These are phyloP conservation scores for Teratosphaeria gauchensis DNA, from an alignment of 2,329 filamentous ascomycete genomes.

Conservation along the genomic window DNA sequence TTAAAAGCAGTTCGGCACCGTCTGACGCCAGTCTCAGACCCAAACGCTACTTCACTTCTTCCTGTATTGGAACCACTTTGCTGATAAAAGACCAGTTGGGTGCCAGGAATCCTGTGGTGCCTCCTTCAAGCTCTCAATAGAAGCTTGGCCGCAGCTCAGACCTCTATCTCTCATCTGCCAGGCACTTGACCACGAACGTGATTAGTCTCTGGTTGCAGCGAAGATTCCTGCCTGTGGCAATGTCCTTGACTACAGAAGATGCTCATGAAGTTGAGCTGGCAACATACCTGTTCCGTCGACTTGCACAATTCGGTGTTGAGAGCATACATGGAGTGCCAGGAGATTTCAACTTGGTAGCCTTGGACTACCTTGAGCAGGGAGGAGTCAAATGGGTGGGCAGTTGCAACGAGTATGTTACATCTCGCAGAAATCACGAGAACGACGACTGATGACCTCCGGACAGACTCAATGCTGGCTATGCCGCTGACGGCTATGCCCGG, in stretches of 20 bases:
- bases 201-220: not conserved
- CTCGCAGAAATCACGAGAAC: not conserved
- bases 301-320: not conserved
- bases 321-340: slow-evolving; percentile 13
- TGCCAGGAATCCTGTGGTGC: not conserved
- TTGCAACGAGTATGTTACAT: slow-evolving; percentile 40
- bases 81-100: not conserved
- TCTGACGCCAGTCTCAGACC: not conserved
- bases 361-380: slow-evolving; percentile 48
- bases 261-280: not conserved
- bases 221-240: not conserved
- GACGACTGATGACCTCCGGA: not conserved
- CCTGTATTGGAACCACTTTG: not conserved
- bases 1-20: not conserved
- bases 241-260: not conserved
- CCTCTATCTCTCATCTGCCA: not conserved
- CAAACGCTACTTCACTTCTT: not conserved
- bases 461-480: slow-evolving; percentile 41
- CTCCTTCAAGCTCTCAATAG: not conserved
- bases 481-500: slow-evolving; percentile 38
- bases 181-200: not conserved
- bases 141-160: not conserved
- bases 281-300: slow-evolving; percentile 2
- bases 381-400: slow-evolving; percentile 52
- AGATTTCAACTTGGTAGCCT: slow-evolving; percentile 38